Evolutionary conservation across 129 eudicot species (phyloP).

Genomic region (Artemisia argyi): DNA sequence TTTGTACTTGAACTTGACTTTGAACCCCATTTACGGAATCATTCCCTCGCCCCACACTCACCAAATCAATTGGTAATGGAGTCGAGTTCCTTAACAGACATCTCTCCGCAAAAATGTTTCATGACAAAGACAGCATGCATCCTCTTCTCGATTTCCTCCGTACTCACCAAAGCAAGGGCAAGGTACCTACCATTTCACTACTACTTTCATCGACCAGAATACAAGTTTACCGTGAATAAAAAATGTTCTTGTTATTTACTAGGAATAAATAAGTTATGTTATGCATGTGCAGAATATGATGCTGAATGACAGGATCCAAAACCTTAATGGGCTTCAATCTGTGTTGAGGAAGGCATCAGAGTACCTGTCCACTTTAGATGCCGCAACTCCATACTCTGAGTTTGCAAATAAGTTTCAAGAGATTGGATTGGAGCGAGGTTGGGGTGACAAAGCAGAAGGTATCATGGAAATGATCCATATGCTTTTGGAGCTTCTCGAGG

Average conservation of each 20-base stretch:
- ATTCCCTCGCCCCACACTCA: too few relatives aligned
- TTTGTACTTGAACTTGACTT: slow-evolving; percentile 91
- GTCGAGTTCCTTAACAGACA: too few relatives aligned
- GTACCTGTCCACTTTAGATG: slow-evolving; percentile 58
- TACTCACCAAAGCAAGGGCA: slow-evolving; percentile 69
- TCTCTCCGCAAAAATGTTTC: too few relatives aligned
- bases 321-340: slow-evolving; percentile 59
- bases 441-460: too few relatives aligned
- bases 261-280: too few relatives aligned
- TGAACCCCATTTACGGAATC: slow-evolving; percentile 78
- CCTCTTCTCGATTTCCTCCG: slow-evolving; percentile 89
- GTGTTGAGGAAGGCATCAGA: slow-evolving; percentile 78
- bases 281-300: slow-evolving; percentile 59
- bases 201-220: too few relatives aligned
- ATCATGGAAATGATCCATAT: slow-evolving; percentile 70
- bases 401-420: slow-evolving; percentile 76
- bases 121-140: slow-evolving; percentile 85
- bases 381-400: slow-evolving; percentile 57
- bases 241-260: too few relatives aligned
- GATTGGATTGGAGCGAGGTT: too few relatives aligned
- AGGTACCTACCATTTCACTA: slow-evolving; percentile 32
- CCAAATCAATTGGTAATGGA: too few relatives aligned
- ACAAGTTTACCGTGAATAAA: too few relatives aligned
- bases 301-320: slow-evolving; percentile 79
- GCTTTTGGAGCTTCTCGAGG: slow-evolving; percentile 89